Evolutionary conservation across 768 basidiomycete genomes (phyloP), one percentile per base, ranked within the genome.

Genomic region (Antrodiella citrinella): DNA sequence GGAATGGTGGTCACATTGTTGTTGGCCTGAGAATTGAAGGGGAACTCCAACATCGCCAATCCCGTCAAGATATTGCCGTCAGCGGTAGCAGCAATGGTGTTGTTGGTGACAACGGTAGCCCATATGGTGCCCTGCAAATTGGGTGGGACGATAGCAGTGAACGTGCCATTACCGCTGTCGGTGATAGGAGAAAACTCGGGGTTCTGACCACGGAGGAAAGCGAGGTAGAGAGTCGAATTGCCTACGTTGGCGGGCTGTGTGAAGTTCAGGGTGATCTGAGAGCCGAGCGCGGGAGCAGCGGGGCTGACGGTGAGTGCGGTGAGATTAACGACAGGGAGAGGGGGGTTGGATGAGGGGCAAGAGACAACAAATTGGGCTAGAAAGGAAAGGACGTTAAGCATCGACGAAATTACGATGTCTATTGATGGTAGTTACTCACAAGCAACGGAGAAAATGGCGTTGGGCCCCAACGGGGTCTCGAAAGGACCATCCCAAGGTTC

Each of bases 241-340:
- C 30, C 48, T 15, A 30, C 35, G 20, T 49, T 30, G 25, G 39
- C 48, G 50, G 50, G 40, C 25, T 22, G 23, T 21, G 68, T 65
- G 46, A 55, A 62, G 13, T 54, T 45, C 47, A 72, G 55, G 22
- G 54, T 52, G 49, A 75, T 58, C 7, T 47, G 51, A 15, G 51
- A 49, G 15, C 70, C 67, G 15, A 68, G 58, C 12, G 58, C 53
- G 47, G 72, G 63, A 13, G 62, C 53, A 2, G 68, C 54, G 41
- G 41, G 21, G 21, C 10, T 22, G 43, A 67, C 51, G 12, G 62
- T 58, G 24, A 80, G 67, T 13, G 67, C 60, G 12, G 77, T 75
- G 70, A 76, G 75, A 5, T 71, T 65, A 48, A 64, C 71, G 59
- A 75, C 70, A n/a, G 77, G 74, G 5, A 79, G 67, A 26, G 69